phyloP scores from a whole-genome alignment of 257 asterid species.

The Ajuga chamaepitys region DNA sequence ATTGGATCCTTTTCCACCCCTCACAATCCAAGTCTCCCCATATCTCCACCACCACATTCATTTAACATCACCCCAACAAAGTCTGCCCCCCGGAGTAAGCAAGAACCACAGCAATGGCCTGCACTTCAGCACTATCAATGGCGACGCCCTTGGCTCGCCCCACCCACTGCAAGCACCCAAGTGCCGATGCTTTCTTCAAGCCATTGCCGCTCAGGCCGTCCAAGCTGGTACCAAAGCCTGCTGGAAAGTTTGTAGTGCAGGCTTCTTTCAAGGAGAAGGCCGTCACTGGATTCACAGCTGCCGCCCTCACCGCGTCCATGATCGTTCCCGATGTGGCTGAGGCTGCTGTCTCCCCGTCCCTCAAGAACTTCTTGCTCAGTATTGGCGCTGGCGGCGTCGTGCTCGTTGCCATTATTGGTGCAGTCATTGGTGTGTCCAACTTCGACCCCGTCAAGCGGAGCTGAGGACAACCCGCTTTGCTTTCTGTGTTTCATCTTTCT shows the following conservation, averaged over 20 bases:
- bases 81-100: background rate
- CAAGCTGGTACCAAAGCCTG: slow-evolving; percentile 29
- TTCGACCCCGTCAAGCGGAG: slow-evolving; percentile 81
- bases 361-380: slow-evolving; percentile 83
- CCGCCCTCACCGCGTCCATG: slow-evolving; percentile 74
- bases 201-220: slow-evolving; percentile 43
- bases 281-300: slow-evolving; percentile 65
- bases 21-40: slow-evolving; percentile 9
- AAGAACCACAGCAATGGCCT: slow-evolving; percentile 37
- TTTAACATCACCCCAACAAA: background rate
- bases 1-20: slow-evolving; percentile 10
- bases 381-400: slow-evolving; percentile 78
- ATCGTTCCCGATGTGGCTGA: slow-evolving; percentile 63
- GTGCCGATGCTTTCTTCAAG: slow-evolving; percentile 42
- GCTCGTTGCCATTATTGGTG: slow-evolving; percentile 50
- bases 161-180: slow-evolving; percentile 36
- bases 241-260: slow-evolving; percentile 40
- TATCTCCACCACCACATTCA: background rate
- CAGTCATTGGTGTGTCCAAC: slow-evolving; percentile 64
- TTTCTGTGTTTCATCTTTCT: slow-evolving; percentile 16
- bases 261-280: slow-evolving; percentile 80
- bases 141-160: slow-evolving; percentile 47
- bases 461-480: slow-evolving; percentile 26
- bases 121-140: slow-evolving; percentile 65
- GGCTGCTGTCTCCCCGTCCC: slow-evolving; percentile 83